phyloP scores from a whole-genome alignment of 2,329 filamentous ascomycete species.

The Elsinoe ampelina region DNA sequence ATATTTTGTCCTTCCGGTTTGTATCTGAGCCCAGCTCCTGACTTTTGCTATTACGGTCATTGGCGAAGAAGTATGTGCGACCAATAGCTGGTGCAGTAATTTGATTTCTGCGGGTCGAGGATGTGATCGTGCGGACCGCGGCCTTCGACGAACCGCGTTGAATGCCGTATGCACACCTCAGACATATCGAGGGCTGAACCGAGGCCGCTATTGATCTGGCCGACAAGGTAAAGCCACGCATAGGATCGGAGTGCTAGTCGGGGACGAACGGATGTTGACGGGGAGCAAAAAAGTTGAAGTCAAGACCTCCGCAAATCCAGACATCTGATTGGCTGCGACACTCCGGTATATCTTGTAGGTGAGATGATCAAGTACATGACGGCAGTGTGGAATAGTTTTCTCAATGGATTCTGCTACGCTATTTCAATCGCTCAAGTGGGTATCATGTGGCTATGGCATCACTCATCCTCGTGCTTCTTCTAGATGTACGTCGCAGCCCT shows the following conservation, averaged over 20 bases:
- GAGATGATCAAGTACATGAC: background rate
- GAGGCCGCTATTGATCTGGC: background rate
- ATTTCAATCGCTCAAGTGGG: background rate
- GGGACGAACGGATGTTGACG: background rate
- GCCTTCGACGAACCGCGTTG: slow-evolving; percentile 17
- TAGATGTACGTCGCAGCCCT: background rate
- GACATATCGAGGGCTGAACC: slow-evolving; percentile 19
- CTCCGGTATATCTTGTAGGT: background rate
- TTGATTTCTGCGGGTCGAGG: slow-evolving; percentile 16
- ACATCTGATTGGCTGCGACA: slow-evolving; percentile 3
- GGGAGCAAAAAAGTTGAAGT: slow-evolving; percentile 10
- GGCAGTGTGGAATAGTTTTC: background rate
- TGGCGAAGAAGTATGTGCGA: slow-evolving; percentile 28
- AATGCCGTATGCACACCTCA: slow-evolving; percentile 23
- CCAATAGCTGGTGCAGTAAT: slow-evolving; percentile 21
- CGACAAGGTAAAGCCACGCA: slow-evolving; percentile 8
- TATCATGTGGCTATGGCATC: slow-evolving; percentile 9
- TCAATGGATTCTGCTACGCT: background rate
- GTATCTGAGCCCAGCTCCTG: background rate
- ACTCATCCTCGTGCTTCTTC: background rate
- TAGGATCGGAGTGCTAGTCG: background rate
- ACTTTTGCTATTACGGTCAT: slow-evolving; percentile 17
- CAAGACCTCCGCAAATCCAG: slow-evolving; percentile 2
- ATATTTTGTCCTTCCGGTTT: background rate
- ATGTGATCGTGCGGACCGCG: slow-evolving; percentile 19